Evolutionary conservation across 2,329 filamentous ascomycete species (phyloP), one percentile per base, ranked within the genome.

Genomic region (Hymenoscyphus albidus): DNA sequence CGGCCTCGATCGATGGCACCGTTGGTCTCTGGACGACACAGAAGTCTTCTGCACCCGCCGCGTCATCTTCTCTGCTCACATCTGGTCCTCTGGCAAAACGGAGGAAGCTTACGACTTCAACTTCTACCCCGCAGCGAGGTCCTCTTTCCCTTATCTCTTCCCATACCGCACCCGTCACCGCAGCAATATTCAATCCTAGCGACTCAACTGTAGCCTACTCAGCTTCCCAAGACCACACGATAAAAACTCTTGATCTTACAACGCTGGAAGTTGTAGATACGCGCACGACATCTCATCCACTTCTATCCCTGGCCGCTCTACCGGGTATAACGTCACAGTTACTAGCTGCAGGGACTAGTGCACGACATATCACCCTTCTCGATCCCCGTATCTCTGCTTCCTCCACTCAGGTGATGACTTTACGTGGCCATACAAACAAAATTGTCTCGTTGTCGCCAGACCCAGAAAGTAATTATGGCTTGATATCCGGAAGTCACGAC

Each of bases 161-260:
- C 89, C 97, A 82, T 85, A 85, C 63, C 84, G 87, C 12, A 84
- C 90, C 56, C 16, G 92, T 93, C 56, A 91, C 91, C 0, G 90
- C 89, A 62, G 90, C 89, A 44, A 83, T 92, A 58, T 98, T 99
- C 80, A 92, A 96, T 77, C 89, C 89, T 4, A 83, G 86, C 62
- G 94, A 98, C 78, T 79, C 88, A 12, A 97, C 92, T 14, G 92
- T 97, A 51, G 94, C 91, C 58, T 98, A 99, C 81, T 94, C 92
- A 1, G 87, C 88, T 27, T 96, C 93, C 18, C 90, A 91, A 80
- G 96, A 99, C 80, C 93, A 97, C 81, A 91, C 91, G 0, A 81
- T 98, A 71, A 89, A 89, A 69, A 98, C 95, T 0, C 90, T 96
- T 80, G 95, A 99, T 80, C 83, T 99, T 58, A 88, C 93, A 0